Evolutionary conservation across 306 rosid species (phyloP), one percentile per base, ranked within the genome.

Genomic region (Macrotyloma uniflorum): DNA sequence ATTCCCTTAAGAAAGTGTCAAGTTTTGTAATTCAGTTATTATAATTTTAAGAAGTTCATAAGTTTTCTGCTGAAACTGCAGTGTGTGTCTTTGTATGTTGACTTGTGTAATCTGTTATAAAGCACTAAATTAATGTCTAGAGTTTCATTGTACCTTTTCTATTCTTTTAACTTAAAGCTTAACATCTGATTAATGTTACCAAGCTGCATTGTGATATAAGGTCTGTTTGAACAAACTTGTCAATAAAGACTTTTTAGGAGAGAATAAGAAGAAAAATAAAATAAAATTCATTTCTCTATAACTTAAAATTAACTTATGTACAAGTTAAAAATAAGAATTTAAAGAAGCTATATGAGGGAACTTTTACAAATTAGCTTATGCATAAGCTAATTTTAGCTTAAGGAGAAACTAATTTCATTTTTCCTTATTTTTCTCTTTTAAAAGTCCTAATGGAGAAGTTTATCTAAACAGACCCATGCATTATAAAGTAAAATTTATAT

Each of bases 61-160:
- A 13, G 67, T 66, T 51, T n/a, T 57, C 45, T 28, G 32, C 45
- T 78, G 69, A 78, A 62, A 42, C 68, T 55, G 49, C 47, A 8
- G 19, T 13, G n/a, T 11, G n/a, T 35, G 46, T 28, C 46, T 61
- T 61, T 43, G 20, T 24, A 79, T 16, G 49, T 43, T 45, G 58
- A 62, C 45, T 18, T 71, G 14, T 45, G 14, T 26, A 54, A 40
- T 67, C 19, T 67, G 75, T 61, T 62, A n/a, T 14, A 40, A 15
- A 40, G 71, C 10, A 35, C 46, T 33, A 6, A 33, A 33, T 7
- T 30, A 30, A 15, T 15, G 12, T 53, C 53, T 30, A 5, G 14
- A 50, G 23, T 36, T 65, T 50, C 20, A 33, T 33, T 65, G 28
- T 16, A 14, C 45, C 35, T 24, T 16, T 35, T 67, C 8, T 66